Evolutionary conservation across 257 asterid genomes (phyloP).

Genomic region (Dorcoceras hygrometricum): DNA sequence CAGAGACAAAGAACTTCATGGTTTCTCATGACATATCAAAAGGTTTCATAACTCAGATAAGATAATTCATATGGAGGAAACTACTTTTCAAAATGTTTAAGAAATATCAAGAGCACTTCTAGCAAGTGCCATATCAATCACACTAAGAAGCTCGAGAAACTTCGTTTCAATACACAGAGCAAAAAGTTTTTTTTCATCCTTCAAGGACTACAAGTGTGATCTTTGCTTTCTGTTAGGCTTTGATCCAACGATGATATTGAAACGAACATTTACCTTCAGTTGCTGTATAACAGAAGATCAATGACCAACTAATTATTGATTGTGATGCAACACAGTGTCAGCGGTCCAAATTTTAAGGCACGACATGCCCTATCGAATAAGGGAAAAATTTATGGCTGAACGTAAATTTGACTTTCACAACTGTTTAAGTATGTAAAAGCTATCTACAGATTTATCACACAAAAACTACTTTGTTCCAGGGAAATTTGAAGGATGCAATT

Average conservation of each 20-base stretch:
- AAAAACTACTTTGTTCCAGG: background rate
- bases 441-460: background rate
- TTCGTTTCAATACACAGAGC: background rate
- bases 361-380: background rate
- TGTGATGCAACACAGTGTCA: background rate
- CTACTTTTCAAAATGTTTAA: background rate
- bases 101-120: constrained; percentile 1
- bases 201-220: background rate
- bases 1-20: constrained; percentile 23
- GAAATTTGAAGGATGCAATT: background rate
- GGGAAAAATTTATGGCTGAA: too few relatives aligned
- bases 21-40: constrained; percentile 1
- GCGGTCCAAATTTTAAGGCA: background rate
- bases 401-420: too few relatives aligned
- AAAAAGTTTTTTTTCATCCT: background rate
- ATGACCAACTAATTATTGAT: background rate
- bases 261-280: background rate
- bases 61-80: background rate
- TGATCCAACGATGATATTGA: background rate
- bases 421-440: background rate
- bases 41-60: background rate
- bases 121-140: background rate
- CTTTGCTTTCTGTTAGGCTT: background rate
- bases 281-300: background rate
- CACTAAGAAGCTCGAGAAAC: background rate